A percentile compares a stretch with the other conserved stretches of the same genome.
These are phyloP conservation scores for Phycomyces blakesleeanus DNA, from an alignment of 192 early-diverging fungal genomes.

Conservation along the genomic window DNA sequence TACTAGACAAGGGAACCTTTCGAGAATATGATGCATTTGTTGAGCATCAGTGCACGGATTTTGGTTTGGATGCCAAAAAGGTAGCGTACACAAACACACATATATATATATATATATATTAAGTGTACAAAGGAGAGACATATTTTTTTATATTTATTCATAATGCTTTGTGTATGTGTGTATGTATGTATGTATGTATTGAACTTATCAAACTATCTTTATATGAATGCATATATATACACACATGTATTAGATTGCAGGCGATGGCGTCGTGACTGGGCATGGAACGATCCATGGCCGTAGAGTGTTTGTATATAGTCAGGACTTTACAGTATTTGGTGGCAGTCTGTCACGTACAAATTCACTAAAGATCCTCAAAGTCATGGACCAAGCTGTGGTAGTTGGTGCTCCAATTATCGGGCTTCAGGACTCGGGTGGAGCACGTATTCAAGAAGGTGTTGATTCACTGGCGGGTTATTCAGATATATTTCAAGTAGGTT, in stretches of 20 bases:
- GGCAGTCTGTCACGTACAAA: conserved; percentile 85
- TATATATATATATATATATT: too few relatives aligned
- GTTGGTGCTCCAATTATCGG: conserved; percentile 95
- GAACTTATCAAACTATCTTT: not conserved
- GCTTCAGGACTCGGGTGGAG: conserved; percentile 95
- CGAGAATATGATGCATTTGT: conserved; percentile 91
- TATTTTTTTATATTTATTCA: too few relatives aligned
- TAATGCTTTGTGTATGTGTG: too few relatives aligned
- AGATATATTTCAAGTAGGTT: conserved; percentile 83
- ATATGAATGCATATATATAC: too few relatives aligned
- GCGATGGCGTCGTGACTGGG: conserved; percentile 95
- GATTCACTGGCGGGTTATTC: conserved; percentile 94
- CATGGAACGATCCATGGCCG: conserved; percentile 92
- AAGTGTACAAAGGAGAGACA: too few relatives aligned
- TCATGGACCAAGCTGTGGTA: conserved; percentile 89
- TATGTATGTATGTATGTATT: conserved; percentile 12
- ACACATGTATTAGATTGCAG: conserved; percentile 82
- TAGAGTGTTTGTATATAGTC: conserved; percentile 84
- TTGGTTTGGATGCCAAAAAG: conserved; percentile 76
- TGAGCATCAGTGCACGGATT: conserved; percentile 90
- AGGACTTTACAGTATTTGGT: conserved; percentile 93
- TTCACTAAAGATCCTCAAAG: conserved; percentile 89
- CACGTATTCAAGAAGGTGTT: conserved; percentile 97
- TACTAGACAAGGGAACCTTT: conserved; percentile 83
- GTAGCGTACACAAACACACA: too few relatives aligned